Conservation (phyloP, 2,329 filamentous ascomycete genomes). For the Helotiales sp. region DNA sequence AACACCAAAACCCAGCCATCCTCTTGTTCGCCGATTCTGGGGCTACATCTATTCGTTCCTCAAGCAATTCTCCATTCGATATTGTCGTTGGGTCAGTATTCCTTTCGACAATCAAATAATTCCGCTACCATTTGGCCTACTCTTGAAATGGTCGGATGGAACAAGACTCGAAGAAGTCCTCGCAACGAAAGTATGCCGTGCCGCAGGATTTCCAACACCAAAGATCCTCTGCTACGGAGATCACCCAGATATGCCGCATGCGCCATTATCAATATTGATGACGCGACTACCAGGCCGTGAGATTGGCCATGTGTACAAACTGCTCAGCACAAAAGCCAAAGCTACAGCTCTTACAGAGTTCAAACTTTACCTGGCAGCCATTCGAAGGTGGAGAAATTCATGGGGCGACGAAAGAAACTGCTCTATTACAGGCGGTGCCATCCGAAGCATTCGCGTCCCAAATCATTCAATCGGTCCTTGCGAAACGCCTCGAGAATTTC, state of each 20-base stretch:
- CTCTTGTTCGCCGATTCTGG: constrained; percentile 26
- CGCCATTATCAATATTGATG: constrained; percentile 41
- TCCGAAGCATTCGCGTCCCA: constrained; percentile 24
- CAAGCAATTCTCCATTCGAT: constrained; percentile 34
- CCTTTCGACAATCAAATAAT: constrained; percentile 35
- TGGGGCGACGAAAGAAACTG: constrained; percentile 21
- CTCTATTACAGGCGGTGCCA: constrained; percentile 22
- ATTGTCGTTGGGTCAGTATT: constrained; percentile 33
- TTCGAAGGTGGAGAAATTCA: constrained; percentile 38
- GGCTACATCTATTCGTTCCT: constrained; percentile 35
- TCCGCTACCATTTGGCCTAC: constrained; percentile 39
- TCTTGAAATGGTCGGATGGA: constrained; percentile 41
- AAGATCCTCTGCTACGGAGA: constrained; percentile 38
- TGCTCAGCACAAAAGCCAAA: constrained; percentile 32
- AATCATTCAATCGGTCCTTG: constrained; percentile 20
- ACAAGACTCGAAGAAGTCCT: constrained; percentile 38
- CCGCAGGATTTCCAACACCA: constrained; percentile 38
- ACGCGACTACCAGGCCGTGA: constrained; percentile 40
- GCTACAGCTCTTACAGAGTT: constrained; percentile 38
- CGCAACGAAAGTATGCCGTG: constrained; percentile 37
- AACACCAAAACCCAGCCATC: constrained; percentile 25
- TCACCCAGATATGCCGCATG: constrained; percentile 33
- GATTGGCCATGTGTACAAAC: constrained; percentile 33
- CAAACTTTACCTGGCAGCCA: constrained; percentile 35
- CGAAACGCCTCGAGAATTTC: constrained; percentile 23